phyloP scores from a whole-genome alignment of 2,329 filamentous ascomycete genomes.

The Fusarium pininemorale region DNA sequence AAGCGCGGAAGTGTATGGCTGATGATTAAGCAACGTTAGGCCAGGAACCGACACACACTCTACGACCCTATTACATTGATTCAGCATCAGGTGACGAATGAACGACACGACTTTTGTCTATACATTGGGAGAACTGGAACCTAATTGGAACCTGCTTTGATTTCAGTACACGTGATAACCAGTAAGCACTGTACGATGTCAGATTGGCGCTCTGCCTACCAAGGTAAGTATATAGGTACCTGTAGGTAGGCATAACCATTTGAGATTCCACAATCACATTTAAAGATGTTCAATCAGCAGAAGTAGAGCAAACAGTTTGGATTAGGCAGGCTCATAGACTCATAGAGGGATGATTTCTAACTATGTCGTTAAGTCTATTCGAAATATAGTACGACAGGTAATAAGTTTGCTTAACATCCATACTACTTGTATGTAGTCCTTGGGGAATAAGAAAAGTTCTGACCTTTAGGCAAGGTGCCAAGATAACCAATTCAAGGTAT shows the following conservation, averaged over 20 bases:
- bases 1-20: slow-evolving; percentile 2
- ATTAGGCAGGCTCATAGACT: background rate
- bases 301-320: background rate
- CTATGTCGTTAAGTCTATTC: background rate
- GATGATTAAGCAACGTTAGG: slow-evolving; percentile 7
- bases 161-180: background rate
- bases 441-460: background rate
- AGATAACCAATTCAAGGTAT: background rate
- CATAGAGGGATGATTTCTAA: background rate
- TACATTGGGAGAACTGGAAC: background rate
- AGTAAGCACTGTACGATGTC: background rate
- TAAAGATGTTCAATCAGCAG: background rate
- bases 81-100: background rate
- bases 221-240: background rate
- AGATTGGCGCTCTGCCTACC: background rate
- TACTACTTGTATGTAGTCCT: background rate
- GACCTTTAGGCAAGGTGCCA: background rate
- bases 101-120: background rate
- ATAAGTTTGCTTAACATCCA: background rate
- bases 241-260: background rate
- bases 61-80: background rate
- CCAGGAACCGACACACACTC: slow-evolving; percentile 1
- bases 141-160: background rate
- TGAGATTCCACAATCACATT: background rate
- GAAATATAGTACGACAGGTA: too few relatives aligned